phyloP scores from a whole-genome alignment of 2,329 filamentous ascomycete species.

The Curvularia verruculosa region DNA sequence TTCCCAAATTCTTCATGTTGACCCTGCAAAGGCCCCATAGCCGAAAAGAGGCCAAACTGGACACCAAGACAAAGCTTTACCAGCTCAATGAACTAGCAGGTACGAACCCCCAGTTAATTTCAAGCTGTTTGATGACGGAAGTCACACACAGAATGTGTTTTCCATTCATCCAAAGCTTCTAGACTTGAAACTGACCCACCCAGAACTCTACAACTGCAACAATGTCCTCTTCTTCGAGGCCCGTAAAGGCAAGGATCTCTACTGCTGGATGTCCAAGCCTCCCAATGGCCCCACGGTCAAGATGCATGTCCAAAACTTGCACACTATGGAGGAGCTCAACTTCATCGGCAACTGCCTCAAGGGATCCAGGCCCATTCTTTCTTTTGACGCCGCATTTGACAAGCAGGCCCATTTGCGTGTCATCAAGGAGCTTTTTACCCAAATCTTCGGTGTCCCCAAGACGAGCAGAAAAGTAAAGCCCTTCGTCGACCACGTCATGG shows the following conservation, averaged over 20 bases:
- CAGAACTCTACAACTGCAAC: conserved; percentile 87
- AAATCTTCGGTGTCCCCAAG: conserved; percentile 91
- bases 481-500: conserved; percentile 94
- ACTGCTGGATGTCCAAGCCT: conserved; percentile 89
- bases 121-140: neutral
- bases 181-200: conserved; percentile 11
- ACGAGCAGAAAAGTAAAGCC: conserved; percentile 89
- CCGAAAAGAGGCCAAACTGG: conserved; percentile 94
- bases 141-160: neutral
- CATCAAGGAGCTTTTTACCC: conserved; percentile 87
- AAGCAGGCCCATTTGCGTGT: conserved; percentile 78
- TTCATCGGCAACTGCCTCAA: conserved; percentile 97
- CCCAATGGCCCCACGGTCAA: conserved; percentile 80
- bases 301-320: conserved; percentile 82
- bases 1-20: conserved; percentile 6
- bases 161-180: too few relatives aligned
- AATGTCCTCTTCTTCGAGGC: conserved; percentile 96
- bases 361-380: conserved; percentile 86
- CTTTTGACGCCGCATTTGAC: conserved; percentile 89
- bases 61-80: conserved; percentile 85
- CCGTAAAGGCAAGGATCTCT: conserved; percentile 90
- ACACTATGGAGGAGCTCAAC: conserved; percentile 96
- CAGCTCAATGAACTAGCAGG: conserved; percentile 51
- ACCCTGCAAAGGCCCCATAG: conserved; percentile 68
- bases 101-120: conserved; percentile 16